Conservation (phyloP, 768 basidiomycete genomes). For the Lentinula guzmanii region DNA sequence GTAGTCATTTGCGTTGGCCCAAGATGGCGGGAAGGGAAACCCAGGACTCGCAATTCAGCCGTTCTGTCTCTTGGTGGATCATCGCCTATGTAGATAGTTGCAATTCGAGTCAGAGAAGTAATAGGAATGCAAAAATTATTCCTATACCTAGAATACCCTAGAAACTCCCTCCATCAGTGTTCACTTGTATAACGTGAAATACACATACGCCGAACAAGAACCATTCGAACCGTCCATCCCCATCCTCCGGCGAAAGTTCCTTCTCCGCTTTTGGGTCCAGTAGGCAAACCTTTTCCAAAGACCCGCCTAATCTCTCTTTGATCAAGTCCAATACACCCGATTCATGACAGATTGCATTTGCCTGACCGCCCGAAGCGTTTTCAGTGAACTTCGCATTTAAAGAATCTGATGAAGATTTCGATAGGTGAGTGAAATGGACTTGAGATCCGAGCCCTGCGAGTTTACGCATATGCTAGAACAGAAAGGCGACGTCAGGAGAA, state of each 20-base stretch:
- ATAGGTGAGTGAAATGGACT: conserved; percentile 85
- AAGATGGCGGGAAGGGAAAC: conserved; percentile 83
- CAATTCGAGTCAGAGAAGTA: neutral
- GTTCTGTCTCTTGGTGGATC: conserved; percentile 96
- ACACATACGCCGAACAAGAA: conserved; percentile 83
- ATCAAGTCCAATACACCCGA: conserved; percentile 58
- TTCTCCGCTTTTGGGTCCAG: conserved; percentile 86
- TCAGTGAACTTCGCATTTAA: conserved; percentile 33
- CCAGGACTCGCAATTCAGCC: conserved; percentile 75
- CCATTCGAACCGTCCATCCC: conserved; percentile 68
- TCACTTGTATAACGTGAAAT: neutral
- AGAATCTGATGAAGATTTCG: conserved; percentile 55
- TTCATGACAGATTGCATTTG: conserved; percentile 40
- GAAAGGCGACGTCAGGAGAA: conserved; percentile 4
- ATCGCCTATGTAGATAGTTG: conserved; percentile 51
- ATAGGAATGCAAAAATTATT: neutral
- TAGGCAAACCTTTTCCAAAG: conserved; percentile 70
- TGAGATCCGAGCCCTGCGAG: conserved; percentile 60
- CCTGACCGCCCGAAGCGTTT: conserved; percentile 13
- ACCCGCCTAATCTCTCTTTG: conserved; percentile 21
- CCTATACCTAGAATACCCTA: conserved; percentile 57
- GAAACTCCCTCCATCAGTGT: neutral
- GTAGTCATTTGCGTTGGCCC: conserved; percentile 97
- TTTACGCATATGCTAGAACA: conserved; percentile 73
- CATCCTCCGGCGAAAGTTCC: conserved; percentile 70